These are phyloP conservation scores for Przewalskia tangutica DNA, from an alignment of 257 asterid species.

Conservation along the genomic window DNA sequence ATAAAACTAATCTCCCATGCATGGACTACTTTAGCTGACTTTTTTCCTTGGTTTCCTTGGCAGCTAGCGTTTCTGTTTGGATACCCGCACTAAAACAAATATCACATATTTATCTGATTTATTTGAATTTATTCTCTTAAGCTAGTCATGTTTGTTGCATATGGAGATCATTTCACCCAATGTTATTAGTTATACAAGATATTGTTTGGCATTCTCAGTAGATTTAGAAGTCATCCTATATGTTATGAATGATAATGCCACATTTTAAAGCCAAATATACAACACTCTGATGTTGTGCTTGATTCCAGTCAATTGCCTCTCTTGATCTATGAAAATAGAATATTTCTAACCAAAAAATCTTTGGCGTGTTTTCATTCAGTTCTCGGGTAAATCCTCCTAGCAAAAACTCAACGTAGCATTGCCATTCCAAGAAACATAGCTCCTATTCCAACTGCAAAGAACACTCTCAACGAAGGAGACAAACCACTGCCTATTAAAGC, in stretches of 20 bases:
- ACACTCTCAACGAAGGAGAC: constrained; percentile 9
- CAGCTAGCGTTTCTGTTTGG: neutral
- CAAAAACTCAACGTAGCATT: constrained; percentile 24
- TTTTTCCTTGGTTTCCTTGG: neutral
- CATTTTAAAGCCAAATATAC: neutral
- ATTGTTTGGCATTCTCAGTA: neutral
- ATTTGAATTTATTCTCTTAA: neutral
- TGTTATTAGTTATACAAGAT: neutral
- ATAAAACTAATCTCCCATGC: neutral
- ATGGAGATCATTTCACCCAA: neutral
- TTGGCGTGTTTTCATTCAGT: constrained; percentile 22
- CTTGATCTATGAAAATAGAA: neutral
- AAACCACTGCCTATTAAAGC: constrained; percentile 29
- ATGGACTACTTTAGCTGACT: neutral
- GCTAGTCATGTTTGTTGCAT: neutral
- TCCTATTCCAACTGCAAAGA: constrained; percentile 22
- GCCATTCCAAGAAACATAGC: constrained; percentile 19
- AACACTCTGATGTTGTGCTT: neutral
- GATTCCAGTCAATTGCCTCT: neutral
- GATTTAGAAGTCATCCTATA: neutral
- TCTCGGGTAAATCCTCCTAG: constrained; percentile 24
- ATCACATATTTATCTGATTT: neutral
- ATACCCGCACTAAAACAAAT: neutral
- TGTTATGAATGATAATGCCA: neutral
- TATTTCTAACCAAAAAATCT: constrained; percentile 5